phyloP scores from a whole-genome alignment of 192 early-diverging fungal species.

The Glomus cerebriforme region DNA sequence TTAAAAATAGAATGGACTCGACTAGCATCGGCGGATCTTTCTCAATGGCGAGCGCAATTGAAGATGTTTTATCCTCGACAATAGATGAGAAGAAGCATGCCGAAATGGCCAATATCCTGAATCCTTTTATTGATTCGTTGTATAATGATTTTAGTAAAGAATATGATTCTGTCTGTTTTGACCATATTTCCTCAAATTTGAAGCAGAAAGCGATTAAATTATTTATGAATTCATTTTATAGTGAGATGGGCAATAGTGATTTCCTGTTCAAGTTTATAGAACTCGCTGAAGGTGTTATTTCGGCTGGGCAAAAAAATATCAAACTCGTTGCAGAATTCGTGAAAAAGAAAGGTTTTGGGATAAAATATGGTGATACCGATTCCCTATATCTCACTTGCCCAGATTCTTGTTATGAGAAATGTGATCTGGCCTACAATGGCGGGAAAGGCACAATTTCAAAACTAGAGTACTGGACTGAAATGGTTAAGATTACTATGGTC shows the following conservation, averaged over 20 bases:
- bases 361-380: neutral
- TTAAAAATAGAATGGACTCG: neutral
- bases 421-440: too few species aligned
- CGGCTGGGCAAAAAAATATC: neutral
- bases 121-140: neutral
- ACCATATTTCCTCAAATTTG: neutral
- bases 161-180: neutral
- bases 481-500: constrained; percentile 13
- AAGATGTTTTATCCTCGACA: neutral
- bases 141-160: neutral
- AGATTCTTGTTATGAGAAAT: too few species aligned
- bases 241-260: neutral
- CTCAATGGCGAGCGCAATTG: neutral
- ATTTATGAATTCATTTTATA: constrained; percentile 9
- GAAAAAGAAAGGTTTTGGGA: neutral
- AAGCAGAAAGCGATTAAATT: neutral
- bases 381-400: too few species aligned
- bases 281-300: too few species aligned
- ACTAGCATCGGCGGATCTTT: neutral
- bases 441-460: neutral
- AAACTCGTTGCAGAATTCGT: neutral
- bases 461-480: constrained; percentile 7
- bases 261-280: too few species aligned
- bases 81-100: too few species aligned
- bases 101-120: neutral